These are phyloP conservation scores for Cordyceps sp. DNA, from an alignment of 2,329 filamentous ascomycete genomes.

Conservation along the genomic window DNA sequence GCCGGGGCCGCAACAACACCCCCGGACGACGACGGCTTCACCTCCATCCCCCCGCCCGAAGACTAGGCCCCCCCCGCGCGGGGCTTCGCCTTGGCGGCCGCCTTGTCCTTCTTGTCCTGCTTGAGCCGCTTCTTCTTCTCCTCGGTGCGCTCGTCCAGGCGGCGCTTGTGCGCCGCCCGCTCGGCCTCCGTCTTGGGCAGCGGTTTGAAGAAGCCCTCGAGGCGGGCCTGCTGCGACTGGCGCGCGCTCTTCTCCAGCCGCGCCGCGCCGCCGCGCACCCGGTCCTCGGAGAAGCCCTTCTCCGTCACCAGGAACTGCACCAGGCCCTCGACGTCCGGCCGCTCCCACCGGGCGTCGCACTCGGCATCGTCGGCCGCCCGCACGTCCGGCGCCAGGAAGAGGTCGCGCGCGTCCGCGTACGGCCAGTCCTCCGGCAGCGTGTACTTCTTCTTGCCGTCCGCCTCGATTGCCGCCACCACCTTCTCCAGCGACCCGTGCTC, in stretches of 20 bases:
- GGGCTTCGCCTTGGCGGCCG: slow-evolving; percentile 75
- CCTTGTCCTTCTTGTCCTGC: slow-evolving; percentile 90
- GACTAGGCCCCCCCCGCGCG: slow-evolving; percentile 26
- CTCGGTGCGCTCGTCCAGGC: slow-evolving; percentile 81
- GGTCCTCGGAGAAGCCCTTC: slow-evolving; percentile 93
- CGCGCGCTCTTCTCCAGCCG: slow-evolving; percentile 83
- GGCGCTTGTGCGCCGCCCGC: slow-evolving; percentile 74
- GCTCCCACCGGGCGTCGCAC: slow-evolving; percentile 97
- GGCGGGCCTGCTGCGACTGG: slow-evolving; percentile 71
- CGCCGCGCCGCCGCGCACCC: slow-evolving; percentile 63
- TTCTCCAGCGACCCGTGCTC: slow-evolving; percentile 81
- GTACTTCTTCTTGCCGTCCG: slow-evolving; percentile 64
- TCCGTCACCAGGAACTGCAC: slow-evolving; percentile 81
- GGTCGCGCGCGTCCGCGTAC: slow-evolving; percentile 73
- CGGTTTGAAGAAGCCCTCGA: slow-evolving; percentile 96
- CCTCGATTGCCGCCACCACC: slow-evolving; percentile 65
- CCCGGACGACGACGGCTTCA: no score
- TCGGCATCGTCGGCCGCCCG: slow-evolving; percentile 64
- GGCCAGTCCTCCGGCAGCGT: slow-evolving; percentile 93
- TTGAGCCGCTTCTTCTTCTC: slow-evolving; percentile 93
- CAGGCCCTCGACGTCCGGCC: slow-evolving; percentile 77
- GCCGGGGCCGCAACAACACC: no score
- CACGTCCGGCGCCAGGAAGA: slow-evolving; percentile 88
- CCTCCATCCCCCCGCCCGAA: no score
- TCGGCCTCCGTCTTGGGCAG: slow-evolving; percentile 77